A percentile compares a stretch with the other conserved stretches of the same genome.
phyloP scores from a whole-genome alignment of 139 green algal genomes.

The Coelastrella sp. region DNA sequence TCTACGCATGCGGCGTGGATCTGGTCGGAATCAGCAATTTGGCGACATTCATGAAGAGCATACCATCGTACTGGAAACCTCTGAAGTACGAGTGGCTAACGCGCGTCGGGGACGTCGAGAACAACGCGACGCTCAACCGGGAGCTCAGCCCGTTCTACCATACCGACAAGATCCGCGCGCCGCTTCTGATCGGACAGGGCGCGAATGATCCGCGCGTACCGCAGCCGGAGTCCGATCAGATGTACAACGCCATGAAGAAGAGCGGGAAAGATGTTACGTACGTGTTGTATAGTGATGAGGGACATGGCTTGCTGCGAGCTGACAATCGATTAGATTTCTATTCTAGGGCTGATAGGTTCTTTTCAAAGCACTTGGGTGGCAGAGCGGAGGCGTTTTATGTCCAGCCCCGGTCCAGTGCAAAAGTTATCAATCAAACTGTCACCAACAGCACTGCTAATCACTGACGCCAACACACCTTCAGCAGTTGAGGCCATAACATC shows the following conservation, averaged over 20 bases:
- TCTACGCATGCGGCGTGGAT: constrained; percentile 37
- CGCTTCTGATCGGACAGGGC: constrained; percentile 39
- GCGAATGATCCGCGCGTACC: constrained; percentile 26
- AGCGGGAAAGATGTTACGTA: constrained; percentile 11
- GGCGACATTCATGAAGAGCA: constrained; percentile 23
- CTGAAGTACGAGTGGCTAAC: constrained; percentile 23
- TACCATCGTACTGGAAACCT: constrained; percentile 40
- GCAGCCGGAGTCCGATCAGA: constrained; percentile 35
- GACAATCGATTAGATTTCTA: constrained; percentile 37
- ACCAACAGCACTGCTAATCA: too few relatives aligned
- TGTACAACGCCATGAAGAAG: constrained; percentile 26
- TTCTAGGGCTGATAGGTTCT: constrained; percentile 12
- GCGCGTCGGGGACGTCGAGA: constrained; percentile 11
- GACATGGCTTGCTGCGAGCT: constrained; percentile 11
- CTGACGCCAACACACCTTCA: too few relatives aligned
- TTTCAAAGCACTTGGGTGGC: constrained; percentile 25
- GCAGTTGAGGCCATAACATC: too few relatives aligned
- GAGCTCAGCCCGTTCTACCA: constrained; percentile 19
- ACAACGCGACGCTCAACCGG: constrained; percentile 10
- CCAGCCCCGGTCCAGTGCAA: not conserved
- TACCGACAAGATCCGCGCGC: constrained; percentile 22
- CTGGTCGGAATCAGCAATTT: constrained; percentile 40
- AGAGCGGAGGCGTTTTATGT: not conserved
- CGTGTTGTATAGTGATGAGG: constrained; percentile 34
- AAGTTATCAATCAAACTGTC: not conserved